Percentiles rank a stretch among this genome's conserved stretches.
These are phyloP conservation scores for Dothideomycetes sp. DNA, from an alignment of 2,329 filamentous ascomycete genomes.

Conservation along the genomic window DNA sequence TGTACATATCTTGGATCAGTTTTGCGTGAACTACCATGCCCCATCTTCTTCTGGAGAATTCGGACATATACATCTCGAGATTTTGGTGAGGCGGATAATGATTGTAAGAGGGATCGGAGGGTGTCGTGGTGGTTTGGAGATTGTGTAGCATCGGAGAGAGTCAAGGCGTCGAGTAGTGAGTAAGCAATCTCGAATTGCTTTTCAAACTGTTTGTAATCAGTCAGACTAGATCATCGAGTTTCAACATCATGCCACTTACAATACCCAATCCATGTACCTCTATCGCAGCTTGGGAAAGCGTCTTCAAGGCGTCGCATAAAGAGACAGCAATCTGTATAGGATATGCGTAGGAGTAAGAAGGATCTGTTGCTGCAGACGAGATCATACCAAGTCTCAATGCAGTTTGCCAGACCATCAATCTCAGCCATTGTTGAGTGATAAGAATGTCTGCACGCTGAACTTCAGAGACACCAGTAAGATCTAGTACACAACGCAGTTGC, in stretches of 20 bases:
- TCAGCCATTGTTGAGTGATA: slow-evolving; percentile 18
- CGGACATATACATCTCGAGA: slow-evolving; percentile 17
- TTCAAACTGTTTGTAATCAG: too few species aligned
- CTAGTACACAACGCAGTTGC: slow-evolving; percentile 6
- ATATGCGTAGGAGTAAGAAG: slow-evolving; percentile 16
- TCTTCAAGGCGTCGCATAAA: background rate
- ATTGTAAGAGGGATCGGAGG: slow-evolving; percentile 14
- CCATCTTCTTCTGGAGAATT: slow-evolving; percentile 17
- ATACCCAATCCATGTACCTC: slow-evolving; percentile 1
- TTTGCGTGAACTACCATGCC: background rate
- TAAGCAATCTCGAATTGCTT: slow-evolving; percentile 18
- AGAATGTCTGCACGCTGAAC: slow-evolving; percentile 17
- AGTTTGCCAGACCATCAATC: slow-evolving; percentile 18
- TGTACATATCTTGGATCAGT: background rate
- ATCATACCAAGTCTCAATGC: slow-evolving; percentile 15
- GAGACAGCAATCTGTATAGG: slow-evolving; percentile 15
- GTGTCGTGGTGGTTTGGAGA: slow-evolving; percentile 14
- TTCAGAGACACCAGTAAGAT: slow-evolving; percentile 12
- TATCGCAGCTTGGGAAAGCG: background rate
- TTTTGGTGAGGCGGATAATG: slow-evolving; percentile 14
- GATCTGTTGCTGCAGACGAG: slow-evolving; percentile 13
- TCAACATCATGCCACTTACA: slow-evolving; percentile 10
- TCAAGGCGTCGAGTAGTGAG: slow-evolving; percentile 15
- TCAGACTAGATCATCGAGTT: too few species aligned
- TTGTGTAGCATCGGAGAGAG: slow-evolving; percentile 10